Base-by-base conservation (phyloP, 2,329 filamentous ascomycete species). In the Acrodontium crateriforme region DNA sequence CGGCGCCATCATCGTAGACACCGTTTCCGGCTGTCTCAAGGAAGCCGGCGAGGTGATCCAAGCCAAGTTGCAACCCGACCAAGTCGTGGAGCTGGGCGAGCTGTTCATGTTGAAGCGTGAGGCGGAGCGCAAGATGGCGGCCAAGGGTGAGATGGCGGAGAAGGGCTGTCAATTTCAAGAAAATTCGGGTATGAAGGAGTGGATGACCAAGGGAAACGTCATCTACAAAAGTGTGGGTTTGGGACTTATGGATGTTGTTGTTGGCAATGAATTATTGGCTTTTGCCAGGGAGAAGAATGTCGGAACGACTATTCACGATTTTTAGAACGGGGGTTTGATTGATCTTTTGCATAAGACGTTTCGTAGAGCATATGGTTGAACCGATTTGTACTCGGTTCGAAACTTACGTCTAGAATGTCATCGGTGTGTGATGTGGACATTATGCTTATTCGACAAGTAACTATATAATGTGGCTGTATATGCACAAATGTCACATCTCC, bases 21-120 rank as follows among this genome's bases (percentile, higher is more conserved):
- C 78, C 7, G 62, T 92, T 0, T 75, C 82, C 16, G 80, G 79
- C 0, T 84, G 78, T 24, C 52, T 93, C 23, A 74, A 75, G 42
- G 82, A 93, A 49, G 79, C 85, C 0, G 87, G 87, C 0, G 87
- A 95, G 58, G 63, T 95, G 25, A 77, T 91, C 7, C 71, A 82
- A 39, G 81, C 82, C 0, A 74, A 73, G 0, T 60, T 94, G 16
- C 63, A 64, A 13, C 74, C 80, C 0, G 67, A 73, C 24, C 77
- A 91, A 42, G 67, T 94, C 3, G 80, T 93, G 1, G 87, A 94
- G 52, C 59, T 94, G 1, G 87, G 85, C 3, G 85, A 94, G 49
- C 59, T 94, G 25, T 55, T 76, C 35, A 75, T 75, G 69, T 54
- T 75, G 42, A 69, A 67, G 46, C 53, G 64, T 25, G 66, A 69